Conservation (phyloP, 1,284 basidiomycete species). For the Cutaneotrichosporon sp. region DNA sequence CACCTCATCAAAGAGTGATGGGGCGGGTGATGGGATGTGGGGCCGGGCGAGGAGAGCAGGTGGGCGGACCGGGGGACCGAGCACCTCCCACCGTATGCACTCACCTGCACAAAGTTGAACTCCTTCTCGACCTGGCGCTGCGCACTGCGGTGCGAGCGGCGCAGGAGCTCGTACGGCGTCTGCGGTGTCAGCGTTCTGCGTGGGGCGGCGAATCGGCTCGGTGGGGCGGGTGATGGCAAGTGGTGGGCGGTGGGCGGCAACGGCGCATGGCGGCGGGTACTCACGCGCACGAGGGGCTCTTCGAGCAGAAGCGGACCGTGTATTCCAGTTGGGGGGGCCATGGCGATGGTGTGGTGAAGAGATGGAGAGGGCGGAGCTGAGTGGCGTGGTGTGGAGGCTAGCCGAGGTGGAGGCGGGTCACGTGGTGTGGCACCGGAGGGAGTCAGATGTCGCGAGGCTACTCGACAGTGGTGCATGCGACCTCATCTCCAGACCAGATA, state of each 20-base stretch:
- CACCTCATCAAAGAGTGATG: too few relatives aligned
- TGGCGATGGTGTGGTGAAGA: not conserved
- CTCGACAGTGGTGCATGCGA: too few relatives aligned
- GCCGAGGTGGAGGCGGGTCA: too few relatives aligned
- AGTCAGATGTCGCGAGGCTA: too few relatives aligned
- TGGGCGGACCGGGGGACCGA: too few relatives aligned
- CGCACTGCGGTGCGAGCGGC: slow-evolving; percentile 50
- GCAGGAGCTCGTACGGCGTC: slow-evolving; percentile 54
- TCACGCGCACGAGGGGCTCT: slow-evolving; percentile 47
- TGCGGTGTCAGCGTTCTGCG: too few relatives aligned
- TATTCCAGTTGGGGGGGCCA: slow-evolving; percentile 16
- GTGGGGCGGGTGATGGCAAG: not conserved
- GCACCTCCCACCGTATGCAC: not conserved
- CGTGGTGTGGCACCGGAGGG: not conserved
- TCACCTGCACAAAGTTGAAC: slow-evolving; percentile 32
- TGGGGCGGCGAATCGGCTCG: not conserved
- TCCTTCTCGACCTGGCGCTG: slow-evolving; percentile 55
- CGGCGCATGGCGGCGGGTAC: slow-evolving; percentile 7
- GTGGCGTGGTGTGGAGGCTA: too few relatives aligned
- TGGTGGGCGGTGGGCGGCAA: not conserved
- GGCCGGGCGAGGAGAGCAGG: too few relatives aligned
- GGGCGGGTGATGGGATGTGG: too few relatives aligned
- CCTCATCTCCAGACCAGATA: too few relatives aligned
- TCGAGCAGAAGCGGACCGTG: slow-evolving; percentile 42
- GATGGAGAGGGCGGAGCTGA: not conserved